phyloP scores from a whole-genome alignment of 2,329 filamentous ascomycete genomes.

The Cladosporium sp. region DNA sequence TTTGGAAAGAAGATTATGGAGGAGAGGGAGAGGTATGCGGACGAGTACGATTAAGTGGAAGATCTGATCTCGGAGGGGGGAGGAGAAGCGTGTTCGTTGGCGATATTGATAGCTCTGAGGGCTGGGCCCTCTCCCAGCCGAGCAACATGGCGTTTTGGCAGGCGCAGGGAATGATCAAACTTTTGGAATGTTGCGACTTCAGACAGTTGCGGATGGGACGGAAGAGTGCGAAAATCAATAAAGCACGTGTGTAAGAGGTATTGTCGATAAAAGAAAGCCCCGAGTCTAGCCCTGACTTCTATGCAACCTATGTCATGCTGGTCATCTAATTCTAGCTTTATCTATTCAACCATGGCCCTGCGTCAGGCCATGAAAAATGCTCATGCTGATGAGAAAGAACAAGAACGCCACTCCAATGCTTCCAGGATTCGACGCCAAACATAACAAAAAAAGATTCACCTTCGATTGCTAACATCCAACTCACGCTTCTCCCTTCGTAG shows the following conservation, averaged over 20 bases:
- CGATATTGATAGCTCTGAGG: too few relatives aligned
- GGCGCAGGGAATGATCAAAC: background rate
- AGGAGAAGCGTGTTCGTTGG: background rate
- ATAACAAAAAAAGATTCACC: background rate
- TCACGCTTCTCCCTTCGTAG: background rate
- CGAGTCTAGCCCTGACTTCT: background rate
- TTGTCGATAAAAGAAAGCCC: background rate
- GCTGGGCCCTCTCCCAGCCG: too few relatives aligned
- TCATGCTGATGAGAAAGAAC: background rate
- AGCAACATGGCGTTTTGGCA: slow-evolving; percentile 3
- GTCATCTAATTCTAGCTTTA: background rate
- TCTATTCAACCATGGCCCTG: too few relatives aligned
- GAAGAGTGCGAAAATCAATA: background rate
- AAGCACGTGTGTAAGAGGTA: background rate
- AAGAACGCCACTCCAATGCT: background rate
- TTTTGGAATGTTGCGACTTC: too few relatives aligned
- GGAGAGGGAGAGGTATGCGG: slow-evolving; percentile 23
- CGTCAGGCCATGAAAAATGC: too few relatives aligned
- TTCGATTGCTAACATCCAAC: too few relatives aligned
- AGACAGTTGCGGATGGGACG: background rate
- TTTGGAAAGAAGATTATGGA: slow-evolving; percentile 53
- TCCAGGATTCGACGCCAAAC: background rate
- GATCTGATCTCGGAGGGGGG: background rate
- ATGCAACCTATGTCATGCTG: background rate
- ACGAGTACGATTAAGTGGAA: slow-evolving; percentile 19